Conservation (phyloP, 2,329 filamentous ascomycete genomes). For the Elsinoe ampelina region DNA sequence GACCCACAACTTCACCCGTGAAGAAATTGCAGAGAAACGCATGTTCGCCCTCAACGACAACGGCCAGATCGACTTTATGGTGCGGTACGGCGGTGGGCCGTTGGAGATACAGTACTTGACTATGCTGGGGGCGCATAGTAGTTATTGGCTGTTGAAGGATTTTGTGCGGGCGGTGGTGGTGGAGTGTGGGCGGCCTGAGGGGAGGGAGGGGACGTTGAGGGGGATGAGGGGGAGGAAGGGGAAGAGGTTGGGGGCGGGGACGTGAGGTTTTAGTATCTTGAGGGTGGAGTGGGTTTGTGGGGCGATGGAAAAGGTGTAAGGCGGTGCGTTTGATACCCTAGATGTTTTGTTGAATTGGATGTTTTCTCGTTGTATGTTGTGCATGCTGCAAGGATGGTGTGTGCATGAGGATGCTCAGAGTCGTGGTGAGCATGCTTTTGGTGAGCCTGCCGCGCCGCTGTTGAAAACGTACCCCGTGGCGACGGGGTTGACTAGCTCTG, state of each 20-base stretch:
- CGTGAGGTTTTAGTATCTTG: background rate
- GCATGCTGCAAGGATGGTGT: background rate
- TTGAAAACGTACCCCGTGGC: slow-evolving; percentile 35
- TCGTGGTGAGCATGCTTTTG: background rate
- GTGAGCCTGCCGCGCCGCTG: background rate
- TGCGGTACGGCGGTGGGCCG: slow-evolving; percentile 74
- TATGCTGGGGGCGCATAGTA: slow-evolving; percentile 91
- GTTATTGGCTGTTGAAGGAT: slow-evolving; percentile 82
- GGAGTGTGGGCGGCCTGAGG: slow-evolving; percentile 69
- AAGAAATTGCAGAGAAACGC: slow-evolving; percentile 85
- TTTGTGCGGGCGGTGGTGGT: slow-evolving; percentile 85
- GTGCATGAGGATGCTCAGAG: background rate
- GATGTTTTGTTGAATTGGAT: background rate
- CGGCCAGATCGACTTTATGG: slow-evolving; percentile 84
- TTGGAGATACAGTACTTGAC: slow-evolving; percentile 94
- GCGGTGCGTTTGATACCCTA: slow-evolving; percentile 5
- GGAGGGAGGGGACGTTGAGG: slow-evolving; percentile 49
- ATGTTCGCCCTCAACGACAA: slow-evolving; percentile 89
- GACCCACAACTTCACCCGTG: slow-evolving; percentile 85
- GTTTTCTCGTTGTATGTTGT: background rate
- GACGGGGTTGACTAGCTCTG: slow-evolving; percentile 33
- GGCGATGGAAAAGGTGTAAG: background rate
- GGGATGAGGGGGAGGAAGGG: slow-evolving; percentile 49
- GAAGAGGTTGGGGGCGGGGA: slow-evolving; percentile 21
- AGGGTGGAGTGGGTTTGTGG: background rate